Percentiles rank a stretch among this genome's conserved stretches.
phyloP scores from a whole-genome alignment of 139 green algal genomes.

The Yamagishiella unicocca region DNA sequence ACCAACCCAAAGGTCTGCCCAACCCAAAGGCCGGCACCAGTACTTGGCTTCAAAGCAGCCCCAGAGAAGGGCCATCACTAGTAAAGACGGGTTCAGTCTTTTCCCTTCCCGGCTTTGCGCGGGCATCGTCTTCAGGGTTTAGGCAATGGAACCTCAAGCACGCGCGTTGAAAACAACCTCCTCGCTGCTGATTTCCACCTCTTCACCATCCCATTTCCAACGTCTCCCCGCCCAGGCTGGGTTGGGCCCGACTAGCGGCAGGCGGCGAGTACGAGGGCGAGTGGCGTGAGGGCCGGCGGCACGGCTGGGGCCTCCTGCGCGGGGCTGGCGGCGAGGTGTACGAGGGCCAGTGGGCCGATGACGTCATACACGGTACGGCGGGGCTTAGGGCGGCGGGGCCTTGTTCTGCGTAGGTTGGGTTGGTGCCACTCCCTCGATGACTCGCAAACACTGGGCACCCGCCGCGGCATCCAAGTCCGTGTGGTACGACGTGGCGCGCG shows the following conservation, averaged over 20 bases:
- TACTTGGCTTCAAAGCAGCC: too few relatives aligned
- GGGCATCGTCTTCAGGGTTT: not conserved
- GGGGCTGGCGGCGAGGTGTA: slow-evolving; percentile 28
- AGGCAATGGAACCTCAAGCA: not conserved
- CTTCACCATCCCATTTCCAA: not conserved
- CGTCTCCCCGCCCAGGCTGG: not conserved
- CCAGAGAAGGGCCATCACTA: too few relatives aligned
- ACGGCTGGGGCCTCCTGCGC: slow-evolving; percentile 48
- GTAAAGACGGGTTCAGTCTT: too few relatives aligned
- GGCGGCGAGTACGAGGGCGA: slow-evolving; percentile 43
- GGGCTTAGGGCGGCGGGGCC: too few relatives aligned
- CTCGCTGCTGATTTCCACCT: not conserved
- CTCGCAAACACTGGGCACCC: too few relatives aligned
- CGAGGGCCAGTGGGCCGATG: slow-evolving; percentile 48
- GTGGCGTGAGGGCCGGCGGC: slow-evolving; percentile 39
- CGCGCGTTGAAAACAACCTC: not conserved
- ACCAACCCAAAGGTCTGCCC: not conserved
- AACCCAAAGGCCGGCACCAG: not conserved
- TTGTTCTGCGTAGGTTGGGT: too few relatives aligned
- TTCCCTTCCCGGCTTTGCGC: not conserved
- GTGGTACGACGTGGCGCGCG: too few relatives aligned
- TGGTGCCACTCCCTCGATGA: too few relatives aligned
- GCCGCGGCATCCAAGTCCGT: too few relatives aligned
- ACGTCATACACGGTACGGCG: slow-evolving; percentile 16
- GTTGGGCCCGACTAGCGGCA: not conserved